Percentiles rank a stretch among this genome's conserved stretches.
Evolutionary conservation across 352 stramenopile genomes (phyloP).

Genomic region (Globisporangium cystogenes): DNA sequence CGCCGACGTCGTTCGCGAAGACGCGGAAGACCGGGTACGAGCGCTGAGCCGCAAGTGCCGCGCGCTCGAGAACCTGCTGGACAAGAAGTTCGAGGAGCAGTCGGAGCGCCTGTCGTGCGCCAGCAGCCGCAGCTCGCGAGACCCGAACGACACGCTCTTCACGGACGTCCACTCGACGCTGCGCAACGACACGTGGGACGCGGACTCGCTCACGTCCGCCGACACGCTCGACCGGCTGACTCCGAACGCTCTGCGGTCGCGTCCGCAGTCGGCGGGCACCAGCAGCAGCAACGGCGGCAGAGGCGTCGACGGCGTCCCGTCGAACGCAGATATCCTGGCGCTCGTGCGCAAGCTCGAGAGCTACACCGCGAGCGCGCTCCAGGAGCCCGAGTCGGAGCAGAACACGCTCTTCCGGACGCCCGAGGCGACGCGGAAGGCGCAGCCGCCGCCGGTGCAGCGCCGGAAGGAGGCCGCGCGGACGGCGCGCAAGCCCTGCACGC

Average conservation of each 20-base stretch:
- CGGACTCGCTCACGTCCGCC: conserved; percentile 25
- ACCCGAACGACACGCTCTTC: conserved; percentile 18
- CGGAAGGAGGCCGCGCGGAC: neutral
- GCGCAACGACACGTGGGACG: conserved; percentile 26
- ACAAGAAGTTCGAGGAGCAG: conserved; percentile 55
- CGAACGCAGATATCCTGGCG: conserved; percentile 14
- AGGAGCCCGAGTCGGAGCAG: conserved; percentile 9
- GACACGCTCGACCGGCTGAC: conserved; percentile 22
- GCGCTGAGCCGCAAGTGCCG: conserved; percentile 42
- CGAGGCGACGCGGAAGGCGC: neutral
- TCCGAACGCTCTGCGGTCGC: conserved; percentile 5
- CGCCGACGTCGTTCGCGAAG: neutral
- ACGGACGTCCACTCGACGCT: conserved; percentile 37
- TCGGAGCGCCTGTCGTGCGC: conserved; percentile 21
- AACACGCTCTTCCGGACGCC: conserved; percentile 6
- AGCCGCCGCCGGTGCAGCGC: conserved; percentile 4
- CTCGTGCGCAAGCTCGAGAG: conserved; percentile 16
- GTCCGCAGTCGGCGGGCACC: neutral
- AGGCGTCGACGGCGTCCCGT: neutral
- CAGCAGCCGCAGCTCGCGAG: conserved; percentile 9
- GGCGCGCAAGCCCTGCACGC: conserved; percentile 1
- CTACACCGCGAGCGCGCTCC: neutral
- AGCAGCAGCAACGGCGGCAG: neutral
- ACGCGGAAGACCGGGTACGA: conserved; percentile 23
- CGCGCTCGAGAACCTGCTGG: conserved; percentile 43